phyloP scores from a whole-genome alignment of 2,329 filamentous ascomycete genomes.

The Aureobasidium sp. region DNA sequence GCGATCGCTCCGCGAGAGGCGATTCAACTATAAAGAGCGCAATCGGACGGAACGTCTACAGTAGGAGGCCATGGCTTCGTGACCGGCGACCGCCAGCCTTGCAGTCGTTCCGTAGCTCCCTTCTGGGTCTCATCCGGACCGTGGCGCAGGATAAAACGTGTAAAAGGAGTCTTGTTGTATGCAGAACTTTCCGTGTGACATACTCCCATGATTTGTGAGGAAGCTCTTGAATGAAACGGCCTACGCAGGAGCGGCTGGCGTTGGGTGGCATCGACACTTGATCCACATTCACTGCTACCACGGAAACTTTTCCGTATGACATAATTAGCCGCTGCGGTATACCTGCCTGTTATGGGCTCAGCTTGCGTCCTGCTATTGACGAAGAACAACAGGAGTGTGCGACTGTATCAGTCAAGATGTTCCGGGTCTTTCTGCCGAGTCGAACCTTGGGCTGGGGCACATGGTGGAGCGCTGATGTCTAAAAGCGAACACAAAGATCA shows the following conservation, averaged over 20 bases:
- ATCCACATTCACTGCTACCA: background rate
- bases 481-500: background rate
- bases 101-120: background rate
- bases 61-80: background rate
- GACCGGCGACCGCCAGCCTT: background rate
- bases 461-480: background rate
- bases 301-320: background rate
- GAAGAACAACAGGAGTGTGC: background rate
- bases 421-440: background rate
- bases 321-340: background rate
- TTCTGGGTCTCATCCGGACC: background rate
- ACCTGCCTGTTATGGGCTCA: background rate
- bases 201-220: background rate
- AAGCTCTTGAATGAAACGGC: background rate
- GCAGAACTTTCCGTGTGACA: slow-evolving; percentile 1
- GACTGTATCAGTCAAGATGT: background rate
- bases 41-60: background rate
- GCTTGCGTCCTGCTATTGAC: background rate
- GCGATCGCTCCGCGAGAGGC: background rate
- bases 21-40: too few relatives aligned
- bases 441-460: background rate
- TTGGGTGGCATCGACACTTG: background rate
- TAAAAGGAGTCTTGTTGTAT: background rate
- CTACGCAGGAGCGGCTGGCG: background rate
- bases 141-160: background rate